Base-by-base conservation (phyloP, 495 filamentous ascomycete species). In the Collariella sp. region DNA sequence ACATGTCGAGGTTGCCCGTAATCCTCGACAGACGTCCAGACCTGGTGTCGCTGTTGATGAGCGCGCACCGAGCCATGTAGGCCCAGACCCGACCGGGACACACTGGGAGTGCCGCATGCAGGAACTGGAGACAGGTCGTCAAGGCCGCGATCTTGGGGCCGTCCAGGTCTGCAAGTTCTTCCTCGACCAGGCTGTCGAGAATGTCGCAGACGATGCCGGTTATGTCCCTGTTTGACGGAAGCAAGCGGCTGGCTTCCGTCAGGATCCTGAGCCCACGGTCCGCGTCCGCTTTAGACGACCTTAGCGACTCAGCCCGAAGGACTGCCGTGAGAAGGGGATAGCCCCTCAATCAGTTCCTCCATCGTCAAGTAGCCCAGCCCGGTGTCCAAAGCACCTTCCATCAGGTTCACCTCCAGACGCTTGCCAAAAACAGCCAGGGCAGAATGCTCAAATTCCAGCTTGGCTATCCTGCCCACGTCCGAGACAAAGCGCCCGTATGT, bases 11-110 rank as follows among this genome's bases (percentile, higher is more conserved):
- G 35, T 79, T 80, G 6, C 82, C 85, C 11, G 94, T 75, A 57
- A 96, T 81, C 29, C 79, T 79, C 22, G 83, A 76, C 54, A 97
- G 76, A 43, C 83, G 77, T 12, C 89, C 86, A 12, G 85, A 85
- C 57, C 82, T 81, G 2, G 85, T 80, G 62, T 86, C 80, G 24
- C 79, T 76, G 34, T 84, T 85, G 43, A 96, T 76, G 22, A 98
- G 76, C 39, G 77, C 76, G 65, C 86, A 94, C 46, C 88, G 77
- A 5, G 85, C 79, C 62, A 98, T 80, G 62, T 91, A 88, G 4
- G 89, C 86, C 91, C 91, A 98, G 2, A 95, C 82, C 53, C 91
- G 74, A 41, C 82, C 83, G 4, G 91, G 91, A 23, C 84, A 72
- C n/a, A 94, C 70, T 6, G 76, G 71, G 4, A 89, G 64, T 10